Evolutionary conservation across 2,329 filamentous ascomycete species (phyloP).

Genomic region (Davidsoniella neocaledoniae): DNA sequence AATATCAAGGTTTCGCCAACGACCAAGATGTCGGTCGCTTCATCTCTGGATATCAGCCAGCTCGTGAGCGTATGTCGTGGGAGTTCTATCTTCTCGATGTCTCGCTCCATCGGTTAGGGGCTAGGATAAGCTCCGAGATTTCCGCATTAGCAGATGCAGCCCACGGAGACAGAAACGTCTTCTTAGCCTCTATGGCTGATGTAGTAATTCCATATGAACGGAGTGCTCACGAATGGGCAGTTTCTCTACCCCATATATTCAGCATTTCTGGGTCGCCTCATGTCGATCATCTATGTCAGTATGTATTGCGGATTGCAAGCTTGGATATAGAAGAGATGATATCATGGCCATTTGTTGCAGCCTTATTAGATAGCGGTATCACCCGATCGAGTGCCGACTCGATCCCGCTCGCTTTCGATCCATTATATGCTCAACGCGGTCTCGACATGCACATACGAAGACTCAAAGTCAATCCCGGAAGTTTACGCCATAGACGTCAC

Average conservation of each 20-base stretch:
- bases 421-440: not conserved
- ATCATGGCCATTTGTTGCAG: not conserved
- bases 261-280: too few relatives aligned
- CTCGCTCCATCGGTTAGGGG: not conserved
- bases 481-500: not conserved
- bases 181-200: not conserved
- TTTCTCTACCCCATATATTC: too few relatives aligned
- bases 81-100: not conserved
- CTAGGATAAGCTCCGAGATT: not conserved
- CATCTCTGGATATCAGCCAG: not conserved
- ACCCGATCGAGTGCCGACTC: not conserved
- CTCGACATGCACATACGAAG: not conserved
- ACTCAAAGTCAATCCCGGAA: not conserved
- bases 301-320: not conserved
- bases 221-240: too few relatives aligned
- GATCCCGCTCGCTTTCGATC: not conserved
- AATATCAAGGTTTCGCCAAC: too few relatives aligned
- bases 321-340: not conserved
- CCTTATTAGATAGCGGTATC: not conserved
- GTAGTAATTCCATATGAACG: too few relatives aligned
- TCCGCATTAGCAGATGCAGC: not conserved
- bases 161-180: not conserved
- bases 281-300: not conserved
- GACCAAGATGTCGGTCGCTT: too few relatives aligned
- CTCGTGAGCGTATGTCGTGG: not conserved